Base-by-base conservation (phyloP, 768 basidiomycete genomes). In the Suillus discolor region DNA sequence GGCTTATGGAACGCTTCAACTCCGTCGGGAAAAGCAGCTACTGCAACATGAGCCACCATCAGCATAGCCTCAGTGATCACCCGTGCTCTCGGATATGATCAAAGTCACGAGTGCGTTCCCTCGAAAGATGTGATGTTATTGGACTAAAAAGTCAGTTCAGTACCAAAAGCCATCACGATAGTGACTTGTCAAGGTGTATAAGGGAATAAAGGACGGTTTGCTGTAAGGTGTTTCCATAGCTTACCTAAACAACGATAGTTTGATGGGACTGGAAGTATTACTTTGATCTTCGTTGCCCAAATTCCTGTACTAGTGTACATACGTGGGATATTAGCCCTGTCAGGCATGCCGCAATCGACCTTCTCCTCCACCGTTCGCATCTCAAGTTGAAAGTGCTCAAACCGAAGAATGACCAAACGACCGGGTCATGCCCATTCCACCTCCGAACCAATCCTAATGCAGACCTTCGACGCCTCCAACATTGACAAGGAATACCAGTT, bases 241-340 rank as follows among this genome's bases (percentile, higher is more conserved):
- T 60, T 60, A 60, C 59, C 59, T 60, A 60, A 60, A 60, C 59
- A 20, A 60, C 23, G 68, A 69, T 59, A 42, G 72, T 68, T 69
- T 76, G 75, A 76, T 76, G 76, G 68, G 36, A 65, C 70, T 71
- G 71, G 69, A 38, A 57, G 67, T 67, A 38, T 38, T 38, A 71
- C 72, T 77, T 73, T 74, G 72, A 36, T 55, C 73, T 77, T 77
- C 74, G 65, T 76, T 72, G 68, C 74, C 75, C 74, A 36, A 55
- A 55, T 36, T 55, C 54, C 54, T 60, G 61, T 57, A 38, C 41
- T 31, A 20, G 68, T 65, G 77, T 76, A 77, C 75, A 78, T 76
- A 72, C 75, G 75, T 77, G 75, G 75, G 75, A 65, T 64, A 77
- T 75, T 75, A 69, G 65, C 28, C 60, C 47, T 7, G 71, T 69